Evolutionary conservation across 2,329 filamentous ascomycete species (phyloP), one percentile per base, ranked within the genome.

Genomic region (Fonsecaea erecta): DNA sequence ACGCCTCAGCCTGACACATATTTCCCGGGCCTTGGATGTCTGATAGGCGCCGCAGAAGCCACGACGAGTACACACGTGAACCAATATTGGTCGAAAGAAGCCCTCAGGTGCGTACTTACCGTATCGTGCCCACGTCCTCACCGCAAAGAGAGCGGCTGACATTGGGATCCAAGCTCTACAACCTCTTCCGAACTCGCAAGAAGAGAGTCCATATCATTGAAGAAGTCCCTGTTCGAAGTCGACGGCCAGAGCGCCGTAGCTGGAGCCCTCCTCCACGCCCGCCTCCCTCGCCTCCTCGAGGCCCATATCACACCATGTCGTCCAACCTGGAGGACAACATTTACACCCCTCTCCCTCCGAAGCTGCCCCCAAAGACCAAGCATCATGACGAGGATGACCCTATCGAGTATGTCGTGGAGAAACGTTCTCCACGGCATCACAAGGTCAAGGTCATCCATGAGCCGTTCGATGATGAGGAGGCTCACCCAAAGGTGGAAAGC

Each of bases 21-120:
- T 14, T 16, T 30, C 14, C 37, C 60, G 11, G 40, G 26, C 52
- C n/a, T 64, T 60, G 65, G n/a, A 70, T 70, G 68, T 66, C 65
- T 32, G 52, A 63, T 64, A 60, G 63, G 26, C 67, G 62, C 34
- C 62, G 56, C 43, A 32, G 52, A 30, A 64, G 56, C 52, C 37
- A 65, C 58, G 37, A 67, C 56, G 57, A 59, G 48, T 55, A 63
- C 32, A 60, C 40, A 18, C 55, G 57, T 12, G 62, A 65, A 52
- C 65, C 68, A n/a, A 54, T 70, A 30, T 53, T 66, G 35, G 55
- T 70, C 48, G 68, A 70, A 59, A 62, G 67, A 63, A 55, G 54
- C 16, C 65, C 65, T 18, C 63, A 66, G 63, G 65, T 68, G 65
- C 63, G 64, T 66, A 66, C 61, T 28, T 66, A 66, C 58, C 66